Conservation (phyloP, 495 filamentous ascomycete species). For the Penicillium paradoxum region DNA sequence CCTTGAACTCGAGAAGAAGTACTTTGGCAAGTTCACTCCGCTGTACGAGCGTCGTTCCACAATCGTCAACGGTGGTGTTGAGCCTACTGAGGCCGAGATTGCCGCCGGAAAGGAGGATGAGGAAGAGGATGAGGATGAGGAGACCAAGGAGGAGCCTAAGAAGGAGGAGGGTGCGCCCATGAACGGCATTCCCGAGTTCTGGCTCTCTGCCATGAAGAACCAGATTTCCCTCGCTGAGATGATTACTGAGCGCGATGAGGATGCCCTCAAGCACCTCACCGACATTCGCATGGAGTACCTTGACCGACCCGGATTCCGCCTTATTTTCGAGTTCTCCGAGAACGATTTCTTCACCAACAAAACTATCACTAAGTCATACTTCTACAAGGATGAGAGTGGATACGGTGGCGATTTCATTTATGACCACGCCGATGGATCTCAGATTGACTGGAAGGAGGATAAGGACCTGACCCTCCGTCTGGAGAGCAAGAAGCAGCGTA, state of each 20-base stretch:
- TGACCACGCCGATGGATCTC: slow-evolving; percentile 95
- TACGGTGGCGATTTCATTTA: slow-evolving; percentile 99
- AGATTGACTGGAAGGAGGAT: slow-evolving; percentile 93
- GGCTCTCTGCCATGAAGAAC: slow-evolving; percentile 99
- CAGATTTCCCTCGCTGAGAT: slow-evolving; percentile 93
- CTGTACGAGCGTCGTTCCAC: slow-evolving; percentile 92
- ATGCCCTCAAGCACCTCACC: slow-evolving; percentile 79
- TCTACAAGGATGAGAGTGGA: slow-evolving; percentile 97
- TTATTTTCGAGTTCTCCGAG: slow-evolving; percentile 94
- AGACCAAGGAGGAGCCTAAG: slow-evolving; percentile 45
- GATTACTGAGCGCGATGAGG: slow-evolving; percentile 96
- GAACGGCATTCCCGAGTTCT: slow-evolving; percentile 94
- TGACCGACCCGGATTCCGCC: slow-evolving; percentile 92
- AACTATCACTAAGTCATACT: slow-evolving; percentile 96
- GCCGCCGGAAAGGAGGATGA: slow-evolving; percentile 79
- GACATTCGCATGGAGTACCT: slow-evolving; percentile 99
- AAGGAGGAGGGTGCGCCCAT: slow-evolving; percentile 44
- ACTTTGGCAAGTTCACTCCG: slow-evolving; percentile 96
- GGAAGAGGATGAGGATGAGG: slow-evolving; percentile 57
- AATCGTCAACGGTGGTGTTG: slow-evolving; percentile 82
- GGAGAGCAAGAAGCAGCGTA: slow-evolving; percentile 98
- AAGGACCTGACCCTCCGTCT: slow-evolving; percentile 90
- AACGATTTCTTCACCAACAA: slow-evolving; percentile 98
- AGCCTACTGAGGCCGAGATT: slow-evolving; percentile 83
- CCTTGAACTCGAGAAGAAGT: slow-evolving; percentile 96